Conservation (phyloP, 2,329 filamentous ascomycete species). For the Dactylellina sp. region DNA sequence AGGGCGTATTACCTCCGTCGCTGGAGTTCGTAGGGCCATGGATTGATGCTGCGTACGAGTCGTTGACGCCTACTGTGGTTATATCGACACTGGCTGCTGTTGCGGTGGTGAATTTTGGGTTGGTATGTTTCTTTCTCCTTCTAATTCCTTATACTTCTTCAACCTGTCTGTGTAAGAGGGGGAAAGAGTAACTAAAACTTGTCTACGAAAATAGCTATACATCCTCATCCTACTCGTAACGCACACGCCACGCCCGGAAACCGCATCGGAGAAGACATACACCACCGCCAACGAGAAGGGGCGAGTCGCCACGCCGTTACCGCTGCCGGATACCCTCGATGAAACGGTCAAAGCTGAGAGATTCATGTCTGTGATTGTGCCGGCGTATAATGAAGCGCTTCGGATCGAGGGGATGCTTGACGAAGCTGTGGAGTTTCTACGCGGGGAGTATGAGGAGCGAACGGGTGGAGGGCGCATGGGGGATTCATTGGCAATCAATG, state of each 20-base stretch:
- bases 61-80: slow-evolving; percentile 20
- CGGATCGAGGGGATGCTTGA: slow-evolving; percentile 85
- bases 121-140: slow-evolving; percentile 18
- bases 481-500: not conserved
- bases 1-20: slow-evolving; percentile 21
- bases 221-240: slow-evolving; percentile 76
- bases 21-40: slow-evolving; percentile 27
- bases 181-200: too few species aligned
- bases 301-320: slow-evolving; percentile 62
- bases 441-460: slow-evolving; percentile 55
- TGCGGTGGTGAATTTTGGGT: slow-evolving; percentile 10
- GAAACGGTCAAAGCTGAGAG: slow-evolving; percentile 70
- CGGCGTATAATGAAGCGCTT: slow-evolving; percentile 93
- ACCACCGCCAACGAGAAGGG: slow-evolving; percentile 74
- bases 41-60: slow-evolving; percentile 15
- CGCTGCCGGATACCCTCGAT: slow-evolving; percentile 64
- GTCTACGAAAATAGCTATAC: slow-evolving; percentile 21
- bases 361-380: slow-evolving; percentile 91
- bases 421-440: slow-evolving; percentile 86
- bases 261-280: slow-evolving; percentile 86
- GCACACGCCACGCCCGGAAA: slow-evolving; percentile 79
- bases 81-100: slow-evolving; percentile 5
- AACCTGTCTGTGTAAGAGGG: not conserved
- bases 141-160: not conserved
- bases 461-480: too few species aligned